Evolutionary conservation across 768 basidiomycete species (phyloP).

Genomic region (Macrocybe gigantea): DNA sequence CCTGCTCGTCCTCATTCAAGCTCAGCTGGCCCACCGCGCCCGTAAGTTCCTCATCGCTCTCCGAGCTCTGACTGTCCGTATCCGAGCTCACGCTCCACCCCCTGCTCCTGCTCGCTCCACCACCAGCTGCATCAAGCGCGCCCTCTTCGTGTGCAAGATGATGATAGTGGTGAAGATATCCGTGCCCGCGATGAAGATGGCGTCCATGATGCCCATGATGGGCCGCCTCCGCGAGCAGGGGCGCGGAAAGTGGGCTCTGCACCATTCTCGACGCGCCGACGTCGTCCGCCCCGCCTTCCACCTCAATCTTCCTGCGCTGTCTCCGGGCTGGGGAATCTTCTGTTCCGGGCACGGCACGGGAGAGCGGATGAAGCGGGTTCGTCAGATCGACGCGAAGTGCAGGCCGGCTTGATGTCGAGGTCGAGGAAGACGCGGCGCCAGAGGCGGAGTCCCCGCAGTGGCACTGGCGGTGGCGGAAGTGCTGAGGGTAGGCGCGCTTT

Average conservation of each 20-base stretch:
- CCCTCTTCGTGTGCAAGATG: not conserved
- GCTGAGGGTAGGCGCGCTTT: slow-evolving; percentile 6
- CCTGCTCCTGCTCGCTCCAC: not conserved
- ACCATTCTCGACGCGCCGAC: slow-evolving; percentile 39
- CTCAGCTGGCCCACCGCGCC: slow-evolving; percentile 83
- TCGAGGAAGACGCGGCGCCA: not conserved
- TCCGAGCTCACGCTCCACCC: slow-evolving; percentile 27
- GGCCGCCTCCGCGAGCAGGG: too few relatives aligned
- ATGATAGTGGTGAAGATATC: too few relatives aligned
- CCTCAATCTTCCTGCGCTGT: slow-evolving; percentile 13
- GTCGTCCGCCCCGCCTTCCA: slow-evolving; percentile 17
- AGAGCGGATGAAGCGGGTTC: slow-evolving; percentile 1
- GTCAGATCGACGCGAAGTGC: slow-evolving; percentile 12
- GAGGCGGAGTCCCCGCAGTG: not conserved
- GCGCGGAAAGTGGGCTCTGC: too few relatives aligned
- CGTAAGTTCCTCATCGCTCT: slow-evolving; percentile 38
- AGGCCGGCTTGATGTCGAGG: slow-evolving; percentile 2
- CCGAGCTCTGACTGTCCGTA: slow-evolving; percentile 23
- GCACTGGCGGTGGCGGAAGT: not conserved
- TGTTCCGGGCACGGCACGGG: slow-evolving; percentile 16
- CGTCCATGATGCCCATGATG: too few relatives aligned
- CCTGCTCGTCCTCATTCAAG: slow-evolving; percentile 81
- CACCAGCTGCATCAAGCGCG: too few relatives aligned
- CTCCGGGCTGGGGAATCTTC: slow-evolving; percentile 27
- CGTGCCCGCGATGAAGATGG: too few relatives aligned